Conservation (phyloP, 2,329 filamentous ascomycete species). For the Ustulina deusta region DNA sequence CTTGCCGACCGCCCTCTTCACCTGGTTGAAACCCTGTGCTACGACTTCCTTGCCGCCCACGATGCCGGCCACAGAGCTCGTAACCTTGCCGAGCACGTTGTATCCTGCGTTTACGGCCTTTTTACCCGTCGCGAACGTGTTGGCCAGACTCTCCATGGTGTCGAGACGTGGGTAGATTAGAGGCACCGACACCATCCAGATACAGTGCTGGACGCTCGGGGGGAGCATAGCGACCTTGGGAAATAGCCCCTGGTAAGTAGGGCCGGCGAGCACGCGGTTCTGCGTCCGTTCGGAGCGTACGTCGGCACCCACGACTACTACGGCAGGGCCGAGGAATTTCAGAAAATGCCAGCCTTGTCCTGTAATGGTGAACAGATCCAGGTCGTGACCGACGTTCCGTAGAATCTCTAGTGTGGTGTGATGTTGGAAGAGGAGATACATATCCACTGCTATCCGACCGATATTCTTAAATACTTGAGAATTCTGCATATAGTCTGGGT, state of each 20-base stretch:
- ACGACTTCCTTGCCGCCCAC: conserved; percentile 96
- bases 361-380: conserved; percentile 95
- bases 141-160: conserved; percentile 88
- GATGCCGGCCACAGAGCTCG: conserved; percentile 92
- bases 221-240: conserved; percentile 93
- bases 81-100: conserved; percentile 94
- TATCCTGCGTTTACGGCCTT: conserved; percentile 97
- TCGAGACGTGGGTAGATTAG: conserved; percentile 92
- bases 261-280: conserved; percentile 91
- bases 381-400: conserved; percentile 86
- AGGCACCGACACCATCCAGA: conserved; percentile 95
- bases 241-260: conserved; percentile 97
- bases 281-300: conserved; percentile 92
- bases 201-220: conserved; percentile 92
- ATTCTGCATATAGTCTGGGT: conserved; percentile 98
- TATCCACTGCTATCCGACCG: conserved; percentile 92
- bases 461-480: conserved; percentile 99
- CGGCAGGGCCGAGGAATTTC: conserved; percentile 92
- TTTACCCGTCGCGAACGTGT: conserved; percentile 93
- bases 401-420: conserved; percentile 96
- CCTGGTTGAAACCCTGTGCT: conserved; percentile 89
- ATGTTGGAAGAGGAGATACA: conserved; percentile 98
- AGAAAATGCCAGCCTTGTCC: conserved; percentile 99
- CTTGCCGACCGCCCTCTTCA: conserved; percentile 97
- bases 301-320: conserved; percentile 90